Percentiles rank a stretch among this genome's conserved stretches.
phyloP scores from a whole-genome alignment of 2,329 filamentous ascomycete genomes.

The Fusarium mangiferae region DNA sequence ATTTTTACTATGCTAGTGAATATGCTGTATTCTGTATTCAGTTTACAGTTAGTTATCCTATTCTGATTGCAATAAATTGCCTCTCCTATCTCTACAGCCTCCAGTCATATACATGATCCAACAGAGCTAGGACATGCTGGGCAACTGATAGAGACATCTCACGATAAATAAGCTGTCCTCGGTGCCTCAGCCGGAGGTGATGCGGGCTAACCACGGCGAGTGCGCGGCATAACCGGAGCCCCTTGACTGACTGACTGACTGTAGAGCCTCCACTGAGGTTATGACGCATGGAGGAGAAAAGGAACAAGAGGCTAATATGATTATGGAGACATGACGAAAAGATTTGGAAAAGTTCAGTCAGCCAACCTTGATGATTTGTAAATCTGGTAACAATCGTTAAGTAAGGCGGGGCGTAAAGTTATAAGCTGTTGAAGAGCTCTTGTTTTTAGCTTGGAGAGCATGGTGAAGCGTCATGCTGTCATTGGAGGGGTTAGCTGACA shows the following conservation, averaged over 20 bases:
- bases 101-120: no score
- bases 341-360: conserved; percentile 17
- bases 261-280: background rate
- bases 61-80: no score
- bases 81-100: no score
- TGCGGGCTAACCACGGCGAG: conserved; percentile 20
- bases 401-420: background rate
- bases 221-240: conserved; percentile 14
- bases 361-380: conserved; percentile 34
- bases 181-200: conserved; percentile 18
- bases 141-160: background rate
- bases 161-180: background rate
- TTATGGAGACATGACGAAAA: conserved; percentile 40
- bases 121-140: background rate
- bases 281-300: conserved; percentile 14
- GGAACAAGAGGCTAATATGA: background rate
- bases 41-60: no score
- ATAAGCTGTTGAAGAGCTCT: conserved; percentile 16
- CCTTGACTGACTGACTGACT: background rate
- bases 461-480: conserved; percentile 28
- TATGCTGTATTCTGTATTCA: background rate
- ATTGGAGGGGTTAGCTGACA: conserved; percentile 33
- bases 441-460: conserved; percentile 16
- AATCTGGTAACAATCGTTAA: conserved; percentile 7
- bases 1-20: background rate